Conservation (phyloP, 495 filamentous ascomycete genomes). For the Annulohypoxylon maeteangense region DNA sequence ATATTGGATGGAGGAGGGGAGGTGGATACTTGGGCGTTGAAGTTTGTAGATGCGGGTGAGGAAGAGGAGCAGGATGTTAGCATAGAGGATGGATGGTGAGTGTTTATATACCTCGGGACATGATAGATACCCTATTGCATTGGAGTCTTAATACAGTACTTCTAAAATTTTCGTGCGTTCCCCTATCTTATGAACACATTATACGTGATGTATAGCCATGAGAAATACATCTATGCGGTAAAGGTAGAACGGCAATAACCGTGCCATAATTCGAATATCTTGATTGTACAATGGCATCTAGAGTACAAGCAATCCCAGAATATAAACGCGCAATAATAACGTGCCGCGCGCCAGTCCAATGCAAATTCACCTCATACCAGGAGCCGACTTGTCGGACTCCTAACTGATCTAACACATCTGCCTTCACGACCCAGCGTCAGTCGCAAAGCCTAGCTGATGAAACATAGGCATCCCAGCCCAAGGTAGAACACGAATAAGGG, state of each 20-base stretch:
- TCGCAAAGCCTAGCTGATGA: constrained; percentile 65
- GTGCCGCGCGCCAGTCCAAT: constrained; percentile 29
- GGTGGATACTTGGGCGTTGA: constrained; percentile 46
- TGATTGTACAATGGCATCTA: constrained; percentile 30
- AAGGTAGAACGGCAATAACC: constrained; percentile 2
- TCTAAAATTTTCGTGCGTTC: no score
- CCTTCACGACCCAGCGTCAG: not conserved
- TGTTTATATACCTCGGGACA: not conserved
- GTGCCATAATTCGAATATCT: constrained; percentile 7
- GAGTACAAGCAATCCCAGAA: constrained; percentile 22
- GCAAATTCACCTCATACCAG: constrained; percentile 21
- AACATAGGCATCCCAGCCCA: constrained; percentile 91
- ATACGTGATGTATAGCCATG: not conserved
- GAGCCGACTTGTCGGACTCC: not conserved
- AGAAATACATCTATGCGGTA: not conserved
- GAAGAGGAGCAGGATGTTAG: constrained; percentile 40
- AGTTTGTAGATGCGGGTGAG: constrained; percentile 42
- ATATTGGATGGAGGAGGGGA: constrained; percentile 44
- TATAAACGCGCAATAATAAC: not conserved
- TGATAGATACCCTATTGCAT: constrained; percentile 14
- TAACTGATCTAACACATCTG: not conserved
- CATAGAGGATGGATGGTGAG: constrained; percentile 18
- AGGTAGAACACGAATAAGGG: constrained; percentile 97
- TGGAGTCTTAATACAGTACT: not conserved
- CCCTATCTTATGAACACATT: no score